Conservation (phyloP, 2,329 filamentous ascomycete genomes). For the Chalaropsis ovoidea region DNA sequence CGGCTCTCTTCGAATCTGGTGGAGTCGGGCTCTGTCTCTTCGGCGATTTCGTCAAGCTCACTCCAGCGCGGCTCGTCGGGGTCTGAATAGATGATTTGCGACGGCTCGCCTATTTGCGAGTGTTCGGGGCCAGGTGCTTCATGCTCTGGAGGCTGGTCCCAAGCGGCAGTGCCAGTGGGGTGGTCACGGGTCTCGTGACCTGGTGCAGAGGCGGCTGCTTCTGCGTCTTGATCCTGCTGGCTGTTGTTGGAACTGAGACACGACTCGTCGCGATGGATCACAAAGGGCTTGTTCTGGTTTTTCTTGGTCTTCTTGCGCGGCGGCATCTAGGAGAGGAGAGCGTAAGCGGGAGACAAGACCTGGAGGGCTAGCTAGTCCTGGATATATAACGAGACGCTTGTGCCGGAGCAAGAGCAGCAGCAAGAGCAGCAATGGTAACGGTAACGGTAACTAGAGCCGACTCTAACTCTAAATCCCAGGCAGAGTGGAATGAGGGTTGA, state of each 20-base stretch:
- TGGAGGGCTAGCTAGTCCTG: not conserved
- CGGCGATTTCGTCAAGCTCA: conserved; percentile 22
- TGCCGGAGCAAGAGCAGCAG: not conserved
- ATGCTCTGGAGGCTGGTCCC: conserved; percentile 11
- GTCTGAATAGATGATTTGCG: conserved; percentile 21
- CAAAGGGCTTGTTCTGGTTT: conserved; percentile 20
- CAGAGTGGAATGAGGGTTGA: conserved; percentile 2
- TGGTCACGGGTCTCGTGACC: conserved; percentile 3
- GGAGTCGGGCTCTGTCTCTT: conserved; percentile 21
- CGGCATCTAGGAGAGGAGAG: conserved; percentile 22
- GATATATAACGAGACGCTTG: not conserved
- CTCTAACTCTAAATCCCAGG: not conserved
- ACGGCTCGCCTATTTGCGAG: conserved; percentile 14
- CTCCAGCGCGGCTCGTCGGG: conserved; percentile 22
- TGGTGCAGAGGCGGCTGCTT: conserved; percentile 2
- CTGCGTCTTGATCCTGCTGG: conserved; percentile 14
- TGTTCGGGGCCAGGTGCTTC: conserved; percentile 14
- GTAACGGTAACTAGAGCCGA: not conserved
- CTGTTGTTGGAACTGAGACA: conserved; percentile 25
- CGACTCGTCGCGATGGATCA: conserved; percentile 25
- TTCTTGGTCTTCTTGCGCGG: conserved; percentile 23
- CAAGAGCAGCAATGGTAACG: not conserved
- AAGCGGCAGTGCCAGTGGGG: not conserved
- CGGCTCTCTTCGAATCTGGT: conserved; percentile 6
- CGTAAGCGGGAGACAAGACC: conserved; percentile 8